Evolutionary conservation across 2,329 filamentous ascomycete genomes (phyloP).

Genomic region (Davidsoniella virescens): DNA sequence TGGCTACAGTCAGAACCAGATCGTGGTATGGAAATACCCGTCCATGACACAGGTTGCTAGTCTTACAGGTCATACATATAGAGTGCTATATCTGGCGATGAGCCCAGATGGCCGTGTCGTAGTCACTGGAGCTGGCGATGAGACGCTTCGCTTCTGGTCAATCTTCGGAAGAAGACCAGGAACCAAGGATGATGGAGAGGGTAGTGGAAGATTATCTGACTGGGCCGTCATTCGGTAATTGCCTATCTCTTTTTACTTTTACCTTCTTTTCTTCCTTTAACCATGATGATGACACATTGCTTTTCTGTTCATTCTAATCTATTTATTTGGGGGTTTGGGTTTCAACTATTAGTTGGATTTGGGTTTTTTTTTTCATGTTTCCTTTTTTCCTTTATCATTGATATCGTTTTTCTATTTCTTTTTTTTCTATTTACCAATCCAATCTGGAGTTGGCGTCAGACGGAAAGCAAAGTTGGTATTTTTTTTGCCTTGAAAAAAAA

Average conservation of each 20-base stretch:
- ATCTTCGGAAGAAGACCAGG: slow-evolving; percentile 75
- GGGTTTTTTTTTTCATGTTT: no score
- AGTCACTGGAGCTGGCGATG: slow-evolving; percentile 89
- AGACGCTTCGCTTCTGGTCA: slow-evolving; percentile 93
- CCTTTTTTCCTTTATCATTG: neutral
- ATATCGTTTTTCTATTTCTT: no score
- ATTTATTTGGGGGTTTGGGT: neutral
- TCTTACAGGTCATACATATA: slow-evolving; percentile 89
- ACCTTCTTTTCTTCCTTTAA: neutral
- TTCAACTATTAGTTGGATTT: no score
- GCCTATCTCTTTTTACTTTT: no score
- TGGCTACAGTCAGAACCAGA: slow-evolving; percentile 95
- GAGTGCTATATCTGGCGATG: slow-evolving; percentile 92
- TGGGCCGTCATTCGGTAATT: slow-evolving; percentile 66
- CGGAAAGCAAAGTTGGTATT: no score
- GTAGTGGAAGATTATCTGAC: slow-evolving; percentile 48
- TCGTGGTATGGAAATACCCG: slow-evolving; percentile 98
- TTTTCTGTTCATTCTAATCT: neutral
- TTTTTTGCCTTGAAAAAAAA: no score
- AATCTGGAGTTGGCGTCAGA: no score
- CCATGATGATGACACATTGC: neutral
- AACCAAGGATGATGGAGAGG: slow-evolving; percentile 50
- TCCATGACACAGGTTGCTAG: slow-evolving; percentile 95
- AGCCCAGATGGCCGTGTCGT: slow-evolving; percentile 88
- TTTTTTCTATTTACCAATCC: no score